Conservation (phyloP, 495 filamentous ascomycete species). For the Penicillium robsamsonii region DNA sequence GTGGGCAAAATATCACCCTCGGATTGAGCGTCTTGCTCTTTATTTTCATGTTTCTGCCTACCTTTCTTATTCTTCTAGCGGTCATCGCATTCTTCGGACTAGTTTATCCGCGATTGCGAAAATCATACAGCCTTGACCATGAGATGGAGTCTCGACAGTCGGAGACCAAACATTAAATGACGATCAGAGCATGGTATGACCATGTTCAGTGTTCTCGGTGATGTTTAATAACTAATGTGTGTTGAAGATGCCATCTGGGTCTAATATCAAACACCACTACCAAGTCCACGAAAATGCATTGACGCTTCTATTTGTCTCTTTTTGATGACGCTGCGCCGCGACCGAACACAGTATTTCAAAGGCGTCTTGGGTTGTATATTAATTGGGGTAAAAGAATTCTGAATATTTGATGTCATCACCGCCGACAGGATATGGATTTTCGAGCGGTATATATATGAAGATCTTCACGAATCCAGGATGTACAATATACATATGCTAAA, state of each 20-base stretch:
- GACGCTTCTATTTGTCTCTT: background rate
- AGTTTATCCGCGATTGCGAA: conserved; percentile 33
- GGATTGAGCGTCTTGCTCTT: conserved; percentile 41
- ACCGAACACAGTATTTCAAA: background rate
- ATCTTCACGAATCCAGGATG: background rate
- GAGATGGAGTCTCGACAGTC: conserved; percentile 7
- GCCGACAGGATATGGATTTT: background rate
- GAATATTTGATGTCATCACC: background rate
- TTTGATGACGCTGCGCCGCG: background rate
- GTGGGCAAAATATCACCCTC: conserved; percentile 32
- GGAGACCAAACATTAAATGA: conserved; percentile 5
- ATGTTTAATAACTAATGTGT: background rate
- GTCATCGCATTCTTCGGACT: conserved; percentile 39
- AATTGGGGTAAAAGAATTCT: background rate
- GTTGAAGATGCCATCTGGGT: background rate
- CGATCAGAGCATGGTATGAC: background rate
- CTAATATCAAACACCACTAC: background rate
- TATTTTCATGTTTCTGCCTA: conserved; percentile 43
- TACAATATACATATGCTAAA: background rate
- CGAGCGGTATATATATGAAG: background rate
- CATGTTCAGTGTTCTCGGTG: background rate
- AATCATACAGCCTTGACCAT: conserved; percentile 15
- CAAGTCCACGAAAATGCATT: background rate
- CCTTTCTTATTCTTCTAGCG: conserved; percentile 36
- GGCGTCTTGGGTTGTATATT: background rate